These are phyloP conservation scores for Cyberlindnera mycetangii DNA, from an alignment of 805 yeast species.

Conservation along the genomic window DNA sequence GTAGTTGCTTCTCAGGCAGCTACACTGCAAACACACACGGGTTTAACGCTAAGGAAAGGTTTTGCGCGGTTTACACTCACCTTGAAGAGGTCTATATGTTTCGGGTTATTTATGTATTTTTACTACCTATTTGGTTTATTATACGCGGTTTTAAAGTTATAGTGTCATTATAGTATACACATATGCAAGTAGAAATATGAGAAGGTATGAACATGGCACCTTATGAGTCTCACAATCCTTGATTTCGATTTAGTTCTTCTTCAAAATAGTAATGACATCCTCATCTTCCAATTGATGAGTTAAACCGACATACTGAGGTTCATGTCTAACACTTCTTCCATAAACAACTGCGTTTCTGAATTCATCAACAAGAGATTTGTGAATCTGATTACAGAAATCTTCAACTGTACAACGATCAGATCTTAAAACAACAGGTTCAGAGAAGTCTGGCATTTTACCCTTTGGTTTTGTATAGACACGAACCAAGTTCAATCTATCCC, in stretches of 20 bases:
- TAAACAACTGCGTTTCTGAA: conserved; percentile 90
- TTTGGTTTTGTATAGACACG: conserved; percentile 97
- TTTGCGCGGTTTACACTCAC: background rate
- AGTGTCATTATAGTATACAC: background rate
- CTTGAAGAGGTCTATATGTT: background rate
- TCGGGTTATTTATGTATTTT: background rate
- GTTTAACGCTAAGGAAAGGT: background rate
- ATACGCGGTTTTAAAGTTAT: background rate
- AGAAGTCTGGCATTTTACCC: conserved; percentile 90
- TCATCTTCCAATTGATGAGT: conserved; percentile 85
- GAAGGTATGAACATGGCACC: conserved; percentile 9
- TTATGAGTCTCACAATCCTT: background rate
- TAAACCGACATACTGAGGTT: conserved; percentile 94
- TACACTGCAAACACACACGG: background rate
- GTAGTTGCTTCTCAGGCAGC: too few species aligned
- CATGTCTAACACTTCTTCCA: conserved; percentile 95
- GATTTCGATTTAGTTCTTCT: conserved; percentile 45
- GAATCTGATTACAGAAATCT: conserved; percentile 95
- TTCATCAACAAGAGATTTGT: conserved; percentile 89
- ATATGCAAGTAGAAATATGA: background rate
- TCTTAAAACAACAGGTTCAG: conserved; percentile 91
- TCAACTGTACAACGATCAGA: conserved; percentile 80
- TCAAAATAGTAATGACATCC: conserved; percentile 93
- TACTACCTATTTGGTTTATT: background rate
- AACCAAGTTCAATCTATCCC: conserved; percentile 87